A percentile compares a stretch with the other conserved stretches of the same genome.
Evolutionary conservation across 495 filamentous ascomycete species (phyloP).

Genomic region (Bombardia bombarda): DNA sequence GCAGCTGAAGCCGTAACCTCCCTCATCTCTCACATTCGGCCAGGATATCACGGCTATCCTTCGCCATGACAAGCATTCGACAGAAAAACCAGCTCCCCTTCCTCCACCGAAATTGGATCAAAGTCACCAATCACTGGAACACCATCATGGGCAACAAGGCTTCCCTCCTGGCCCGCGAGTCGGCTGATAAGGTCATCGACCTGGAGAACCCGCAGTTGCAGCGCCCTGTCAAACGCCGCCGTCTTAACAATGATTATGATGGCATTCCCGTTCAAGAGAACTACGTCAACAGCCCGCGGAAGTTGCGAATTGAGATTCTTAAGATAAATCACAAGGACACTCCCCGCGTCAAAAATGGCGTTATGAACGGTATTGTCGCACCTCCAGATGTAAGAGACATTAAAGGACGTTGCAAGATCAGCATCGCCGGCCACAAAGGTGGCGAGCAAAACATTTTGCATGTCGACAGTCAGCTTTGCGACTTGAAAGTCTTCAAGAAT

Average conservation of each 20-base stretch:
- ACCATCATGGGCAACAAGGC: slow-evolving; percentile 37
- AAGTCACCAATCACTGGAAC: slow-evolving; percentile 19
- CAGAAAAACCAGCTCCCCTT: slow-evolving; percentile 22
- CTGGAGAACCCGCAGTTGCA: slow-evolving; percentile 13
- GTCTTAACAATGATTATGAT: slow-evolving; percentile 25
- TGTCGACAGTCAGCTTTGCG: slow-evolving; percentile 40
- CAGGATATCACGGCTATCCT: slow-evolving; percentile 21
- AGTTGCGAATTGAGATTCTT: slow-evolving; percentile 39
- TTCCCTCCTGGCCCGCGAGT: slow-evolving; percentile 13
- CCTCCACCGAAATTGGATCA: slow-evolving; percentile 30
- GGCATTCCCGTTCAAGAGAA: slow-evolving; percentile 25
- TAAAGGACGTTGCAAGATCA: slow-evolving; percentile 37
- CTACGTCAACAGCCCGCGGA: slow-evolving; percentile 19
- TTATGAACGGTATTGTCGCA: slow-evolving; percentile 30
- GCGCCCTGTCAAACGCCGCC: slow-evolving; percentile 32
- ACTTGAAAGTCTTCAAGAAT: slow-evolving; percentile 36
- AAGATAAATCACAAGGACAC: slow-evolving; percentile 39
- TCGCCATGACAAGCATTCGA: slow-evolving; percentile 2
- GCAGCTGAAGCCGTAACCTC: too few species aligned
- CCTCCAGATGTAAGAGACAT: slow-evolving; percentile 31
- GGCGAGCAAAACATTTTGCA: slow-evolving; percentile 25
- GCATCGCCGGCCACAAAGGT: slow-evolving; percentile 24
- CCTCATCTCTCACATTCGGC: neutral
- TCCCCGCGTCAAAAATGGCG: slow-evolving; percentile 27
- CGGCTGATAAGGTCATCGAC: slow-evolving; percentile 24